Conservation (phyloP, 768 basidiomycete genomes). For the Suillus fuscotomentosus region DNA sequence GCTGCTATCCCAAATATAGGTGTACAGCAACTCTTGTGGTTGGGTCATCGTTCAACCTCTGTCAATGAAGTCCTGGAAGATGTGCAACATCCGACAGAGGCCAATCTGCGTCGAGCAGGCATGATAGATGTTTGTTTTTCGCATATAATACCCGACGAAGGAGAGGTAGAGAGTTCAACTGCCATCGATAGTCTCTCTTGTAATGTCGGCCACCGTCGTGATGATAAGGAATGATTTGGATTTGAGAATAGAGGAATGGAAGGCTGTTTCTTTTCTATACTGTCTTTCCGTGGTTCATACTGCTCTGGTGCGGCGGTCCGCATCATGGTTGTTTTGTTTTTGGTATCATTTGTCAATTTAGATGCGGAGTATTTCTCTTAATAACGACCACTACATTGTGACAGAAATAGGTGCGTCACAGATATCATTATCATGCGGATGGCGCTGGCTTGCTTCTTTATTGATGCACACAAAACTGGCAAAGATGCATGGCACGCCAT, state of each 20-base stretch:
- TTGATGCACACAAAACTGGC: not conserved
- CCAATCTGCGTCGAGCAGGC: conserved; percentile 1
- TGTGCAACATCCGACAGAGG: not conserved
- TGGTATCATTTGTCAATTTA: not conserved
- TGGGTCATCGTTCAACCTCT: not conserved
- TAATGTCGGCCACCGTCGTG: not conserved
- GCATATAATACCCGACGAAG: not conserved
- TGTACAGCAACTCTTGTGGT: not conserved
- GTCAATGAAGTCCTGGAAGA: not conserved
- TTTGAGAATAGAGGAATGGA: no score
- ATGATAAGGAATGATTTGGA: not conserved
- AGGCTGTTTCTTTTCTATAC: not conserved
- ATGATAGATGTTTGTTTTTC: conserved; percentile 1
- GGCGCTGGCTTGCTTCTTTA: no score
- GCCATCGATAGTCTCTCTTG: not conserved
- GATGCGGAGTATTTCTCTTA: no score
- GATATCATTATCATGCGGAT: no score
- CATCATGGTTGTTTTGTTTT: not conserved
- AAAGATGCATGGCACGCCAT: no score
- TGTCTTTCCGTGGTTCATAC: not conserved
- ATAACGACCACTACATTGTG: no score
- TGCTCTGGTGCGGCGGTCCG: not conserved
- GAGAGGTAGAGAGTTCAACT: not conserved
- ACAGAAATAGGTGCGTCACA: no score
- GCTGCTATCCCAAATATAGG: not conserved